Evolutionary conservation across 495 filamentous ascomycete genomes (phyloP), one percentile per base, ranked within the genome.

Genomic region (Xylaria scruposa): DNA sequence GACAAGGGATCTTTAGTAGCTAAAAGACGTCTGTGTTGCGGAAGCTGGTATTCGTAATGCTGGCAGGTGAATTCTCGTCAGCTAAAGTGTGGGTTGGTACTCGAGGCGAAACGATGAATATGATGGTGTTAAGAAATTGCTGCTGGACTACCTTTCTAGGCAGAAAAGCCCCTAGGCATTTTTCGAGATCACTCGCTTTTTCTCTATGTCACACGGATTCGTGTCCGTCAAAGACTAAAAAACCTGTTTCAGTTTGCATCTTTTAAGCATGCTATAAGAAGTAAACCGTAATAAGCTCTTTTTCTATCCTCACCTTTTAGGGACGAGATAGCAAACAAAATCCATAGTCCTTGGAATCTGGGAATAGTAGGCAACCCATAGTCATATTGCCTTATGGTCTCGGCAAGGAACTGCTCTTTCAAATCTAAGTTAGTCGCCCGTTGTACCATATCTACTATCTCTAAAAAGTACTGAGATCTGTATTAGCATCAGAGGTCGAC

Each of bases 201-300:
- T 67, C 21, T 36, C 19, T 26, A 64, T 67, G 40, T 73, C 56
- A 0, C 70, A 42, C 8, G 67, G 46, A 15, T 66, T 21, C 13
- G 66, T 33, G 40, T 62, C 54, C 1, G 46, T 62, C 19, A 77
- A 71, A 12, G 29, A 51, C 21, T 26, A 17, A 44, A 74, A 64
- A 1, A 40, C 21, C 15, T 49, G 36, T n/a, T 68, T 46, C 8
- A 70, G 33, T 46, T 70, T 70, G 31, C 70, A 42, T 56, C 66
- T 63, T 8, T 67, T 58, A 8, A 78, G 73, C 76, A 75, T 72
- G 7, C 74, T 64, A 47, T 53, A 75, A 1, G 73, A 66, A 31
- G 72, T 67, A 59, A 70, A 75, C 0, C 70, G 76, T 47, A 72
- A 78, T 46, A 78, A 38, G 19, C 33, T 21, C 73, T 72, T 19